Conservation (phyloP, 139 green algal species). For the Spirogloea muscicola region DNA sequence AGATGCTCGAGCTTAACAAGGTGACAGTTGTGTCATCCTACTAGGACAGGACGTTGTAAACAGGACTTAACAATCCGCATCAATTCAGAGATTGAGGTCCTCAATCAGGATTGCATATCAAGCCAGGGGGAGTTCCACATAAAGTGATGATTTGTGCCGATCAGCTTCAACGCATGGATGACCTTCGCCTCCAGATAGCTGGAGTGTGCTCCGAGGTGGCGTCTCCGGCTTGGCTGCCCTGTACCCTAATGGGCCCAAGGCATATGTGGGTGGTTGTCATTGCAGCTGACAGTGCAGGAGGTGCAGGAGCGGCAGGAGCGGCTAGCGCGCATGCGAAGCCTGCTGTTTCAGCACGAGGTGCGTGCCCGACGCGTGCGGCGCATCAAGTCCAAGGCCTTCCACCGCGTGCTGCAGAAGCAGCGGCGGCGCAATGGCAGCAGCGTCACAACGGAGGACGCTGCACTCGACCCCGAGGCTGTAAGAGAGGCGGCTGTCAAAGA, state of each 20-base stretch:
- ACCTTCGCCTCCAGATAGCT: slow-evolving; percentile 28
- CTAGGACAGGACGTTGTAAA: too few species aligned
- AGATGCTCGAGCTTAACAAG: slow-evolving; percentile 62
- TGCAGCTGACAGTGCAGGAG: slow-evolving; percentile 74
- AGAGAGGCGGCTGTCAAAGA: slow-evolving; percentile 26
- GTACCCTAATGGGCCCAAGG: too few species aligned
- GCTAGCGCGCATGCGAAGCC: slow-evolving; percentile 49
- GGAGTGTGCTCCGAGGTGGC: neutral
- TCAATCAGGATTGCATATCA: neutral
- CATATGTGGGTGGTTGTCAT: slow-evolving; percentile 26
- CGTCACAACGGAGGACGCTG: neutral
- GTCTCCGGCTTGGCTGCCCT: too few species aligned
- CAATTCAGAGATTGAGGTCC: neutral
- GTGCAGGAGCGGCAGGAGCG: slow-evolving; percentile 59
- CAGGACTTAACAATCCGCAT: neutral
- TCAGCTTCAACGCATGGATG: neutral
- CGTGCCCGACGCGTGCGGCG: slow-evolving; percentile 81
- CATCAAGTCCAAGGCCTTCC: slow-evolving; percentile 78
- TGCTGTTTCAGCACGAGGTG: slow-evolving; percentile 89
- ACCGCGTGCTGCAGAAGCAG: slow-evolving; percentile 51
- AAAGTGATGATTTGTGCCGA: neutral
- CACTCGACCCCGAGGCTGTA: slow-evolving; percentile 15
- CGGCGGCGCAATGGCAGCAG: slow-evolving; percentile 1
- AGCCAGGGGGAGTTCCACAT: neutral
- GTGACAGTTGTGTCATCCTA: too few species aligned